Base-by-base conservation (phyloP, 2,329 filamentous ascomycete species). In the Phaeosphaeriaceae sp. region DNA sequence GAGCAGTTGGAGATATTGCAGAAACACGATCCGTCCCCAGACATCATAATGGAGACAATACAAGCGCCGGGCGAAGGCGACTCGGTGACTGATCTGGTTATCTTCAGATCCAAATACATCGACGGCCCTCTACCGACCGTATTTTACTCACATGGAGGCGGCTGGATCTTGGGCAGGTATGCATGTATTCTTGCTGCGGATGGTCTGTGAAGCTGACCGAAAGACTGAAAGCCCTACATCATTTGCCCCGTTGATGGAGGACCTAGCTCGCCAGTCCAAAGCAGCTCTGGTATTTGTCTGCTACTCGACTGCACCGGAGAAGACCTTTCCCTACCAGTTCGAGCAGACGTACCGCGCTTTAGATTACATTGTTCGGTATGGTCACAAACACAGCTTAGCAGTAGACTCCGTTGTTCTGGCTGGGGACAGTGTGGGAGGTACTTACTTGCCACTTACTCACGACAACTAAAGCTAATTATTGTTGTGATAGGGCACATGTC, bases 91-190 rank as follows among this genome's bases (percentile, higher is more conserved):
- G 21, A 36, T 36, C 31, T 47, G 24, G 22, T 47, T 7, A 24
- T 47, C 21, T 47, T 47, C 13, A 24, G 44, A 25, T 21, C 20
- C 15, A 47, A 25, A 9, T 47, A 10, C 6, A 17, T 25, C 3
- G 13, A 22, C 9, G 24, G 24, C 13, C 13, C 24, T 25, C 20
- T 22, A 17, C 44, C 44, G 7, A 47, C 24, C 7, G 44, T 47
- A 21, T 47, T 47, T 24, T 47, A 47, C 24, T 47, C 44, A 24
- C 44, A 47, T 47, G 44, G 44, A 47, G 44, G 44, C 9, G 22
- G 44, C n/a, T 47, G 44, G 44, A 24, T 25, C 15, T 25, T 47
- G 21, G 44, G 44, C 44, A 47, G 44, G 44, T 47, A 25, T 22
- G 44, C 21, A 25, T 24, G 5, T 47, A 2, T n/a, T 25, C 21